Evolutionary conservation across 75 land plant genomes (phyloP).

Genomic region (Cunninghamia lanceolata): DNA sequence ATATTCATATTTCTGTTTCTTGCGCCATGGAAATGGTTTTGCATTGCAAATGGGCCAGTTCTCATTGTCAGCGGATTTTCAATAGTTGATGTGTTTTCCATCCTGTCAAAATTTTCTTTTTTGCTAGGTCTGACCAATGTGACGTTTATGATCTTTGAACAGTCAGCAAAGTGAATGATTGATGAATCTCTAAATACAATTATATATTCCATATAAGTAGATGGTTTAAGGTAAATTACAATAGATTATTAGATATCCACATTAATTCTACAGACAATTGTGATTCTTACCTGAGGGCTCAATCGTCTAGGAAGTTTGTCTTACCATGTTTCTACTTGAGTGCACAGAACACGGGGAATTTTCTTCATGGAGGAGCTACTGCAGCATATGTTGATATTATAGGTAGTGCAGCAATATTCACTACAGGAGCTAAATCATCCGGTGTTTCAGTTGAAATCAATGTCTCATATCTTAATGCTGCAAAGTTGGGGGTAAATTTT

Average conservation of each 20-base stretch:
- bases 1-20: background rate
- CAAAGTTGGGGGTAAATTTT: constrained; percentile 21
- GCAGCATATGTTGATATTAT: constrained; percentile 65
- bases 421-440: constrained; percentile 27
- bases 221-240: background rate
- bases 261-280: background rate
- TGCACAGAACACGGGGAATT: constrained; percentile 34
- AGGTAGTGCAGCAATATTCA: constrained; percentile 53
- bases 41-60: background rate
- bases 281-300: background rate
- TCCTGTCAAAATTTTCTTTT: background rate
- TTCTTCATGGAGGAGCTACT: constrained; percentile 75
- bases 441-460: constrained; percentile 75
- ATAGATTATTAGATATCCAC: background rate
- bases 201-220: background rate
- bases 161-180: background rate
- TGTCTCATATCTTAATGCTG: constrained; percentile 65
- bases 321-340: background rate
- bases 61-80: background rate
- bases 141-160: background rate
- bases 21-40: background rate
- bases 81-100: background rate
- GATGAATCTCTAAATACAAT: background rate
- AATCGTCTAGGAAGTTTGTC: background rate
- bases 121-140: background rate